Evolutionary conservation across 257 asterid species (phyloP), one percentile per base, ranked within the genome.

Genomic region (Osmanthus fragrans): DNA sequence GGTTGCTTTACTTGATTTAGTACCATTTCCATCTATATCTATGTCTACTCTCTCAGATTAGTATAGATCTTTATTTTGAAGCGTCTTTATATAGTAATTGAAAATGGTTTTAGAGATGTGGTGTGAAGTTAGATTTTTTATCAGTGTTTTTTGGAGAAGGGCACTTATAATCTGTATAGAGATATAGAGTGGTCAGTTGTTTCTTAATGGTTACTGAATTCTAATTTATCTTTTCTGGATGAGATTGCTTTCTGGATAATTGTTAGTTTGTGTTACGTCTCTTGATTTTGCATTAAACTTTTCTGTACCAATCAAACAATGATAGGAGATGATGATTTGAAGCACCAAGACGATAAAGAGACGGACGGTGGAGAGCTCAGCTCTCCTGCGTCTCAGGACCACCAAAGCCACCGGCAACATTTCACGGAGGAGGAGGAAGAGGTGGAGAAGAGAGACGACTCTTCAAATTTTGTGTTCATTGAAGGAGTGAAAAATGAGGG

Each of bases 301-400:
- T 69, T 82, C 23, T 72, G 16, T 5, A 72, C 84, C 85, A 75
- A 80, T 80, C 75, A 39, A 80, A 77, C 74, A 83, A 70, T 87
- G 84, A 70, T 75, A 91, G 97, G 89, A 47, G 85, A 87, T 77
- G 90, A 83, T 69, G 84, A 82, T 63, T 39, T 75, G 81, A 86
- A 86, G 54, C 85, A 64, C 40, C 78, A 68, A 25, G 81, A 73
- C 37, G 85, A 81, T 73, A 85, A 70, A 67, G 90, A 80, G 73
- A 85, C 85, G 51, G 89, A 85, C 25, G 69, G 74, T 21, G 87
- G 82, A 75, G 87, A 82, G 40, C 71, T 60, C 58, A 64, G 77
- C 73, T 85, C 88, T 21, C 86, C 86, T 4, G 73, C 83, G 40
- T 79, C 85, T 4, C 88, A 77, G 34, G 85, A 85, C 40, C 71